Evolutionary conservation across 2,329 filamentous ascomycete genomes (phyloP), one percentile per base, ranked within the genome.

Genomic region (Magnaporthiopsis incrustans): DNA sequence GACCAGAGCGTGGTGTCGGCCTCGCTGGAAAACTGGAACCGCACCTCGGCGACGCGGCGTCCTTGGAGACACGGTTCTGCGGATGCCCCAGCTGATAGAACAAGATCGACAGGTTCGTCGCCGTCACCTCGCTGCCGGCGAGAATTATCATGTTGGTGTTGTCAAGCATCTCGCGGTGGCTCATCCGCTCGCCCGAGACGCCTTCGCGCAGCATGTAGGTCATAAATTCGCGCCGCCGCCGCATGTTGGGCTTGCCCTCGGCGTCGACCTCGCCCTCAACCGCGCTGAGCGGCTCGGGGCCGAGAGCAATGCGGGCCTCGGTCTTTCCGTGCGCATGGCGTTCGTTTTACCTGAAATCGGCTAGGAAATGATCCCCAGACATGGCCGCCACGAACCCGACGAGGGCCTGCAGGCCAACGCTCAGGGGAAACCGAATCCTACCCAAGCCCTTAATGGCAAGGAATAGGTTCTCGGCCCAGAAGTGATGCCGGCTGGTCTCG

Each of bases 101-200:
- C 12, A 66, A 4, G 7, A 62, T 67, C 10, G 65, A 61, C 2
- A 70, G 61, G 10, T 64, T 25, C 2, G 68, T 71, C 18, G 69
- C 67, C 3, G 69, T 72, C 1, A 73, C 73, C 64, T 73, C 68
- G 6, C 33, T 62, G 8, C 67, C 65, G 3, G 64, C 68, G 22
- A 65, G 62, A 60, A 72, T 69, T 5, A 72, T 63, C 10, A 65
- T 25, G 27, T 65, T 65, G 53, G 64, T 65, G 64, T 74, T 65
- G 32, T 69, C 68, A 1, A 67, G 65, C n/a, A 74, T 66, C 53
- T 73, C 69, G n/a, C n/a, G n/a, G n/a, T n/a, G n/a, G n/a, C 50
- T 70, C n/a, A 4, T 25, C 1, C 1, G 30, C 30, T 3, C 61
- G 18, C 66, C 32, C 50, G n/a, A 10, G 26, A 3, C 14, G 14